Base-by-base conservation (phyloP, 2,329 filamentous ascomycete genomes). In the Hymenoscyphus repandus region DNA sequence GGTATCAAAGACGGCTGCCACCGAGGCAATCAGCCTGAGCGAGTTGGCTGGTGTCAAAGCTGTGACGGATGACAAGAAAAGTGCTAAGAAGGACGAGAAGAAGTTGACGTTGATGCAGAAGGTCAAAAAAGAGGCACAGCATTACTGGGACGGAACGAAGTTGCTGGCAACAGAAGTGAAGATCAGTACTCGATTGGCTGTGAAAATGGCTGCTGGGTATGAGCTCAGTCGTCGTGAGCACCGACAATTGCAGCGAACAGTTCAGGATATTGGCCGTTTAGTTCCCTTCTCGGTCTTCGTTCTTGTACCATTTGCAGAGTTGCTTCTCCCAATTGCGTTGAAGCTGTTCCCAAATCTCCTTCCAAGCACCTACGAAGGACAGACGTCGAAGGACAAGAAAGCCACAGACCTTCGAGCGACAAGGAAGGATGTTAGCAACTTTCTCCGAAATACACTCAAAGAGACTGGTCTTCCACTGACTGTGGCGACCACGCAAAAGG, bases 61-160 rank as follows among this genome's bases (percentile, higher is more conserved):
- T 58, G 80, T 79, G 47, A 67, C 76, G 0, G 69, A 78, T 7
- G 77, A 81, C 50, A 82, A 83, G 64, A 78, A 81, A 58, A 82
- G 87, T 50, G 71, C 70, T 70, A 76, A 83, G 60, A 86, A 88
- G 69, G 84, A 88, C 55, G 79, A 85, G 62, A 90, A 91, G 74
- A 96, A 96, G 67, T 72, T 96, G 70, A 96, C 91, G 0, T 45
- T 97, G 1, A 86, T 83, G 70, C 88, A 97, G 69, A 95, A 91
- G 73, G 84, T 99, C 65, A 99, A 96, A 78, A 91, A 95, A 69
- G 93, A 99, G 71, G 78, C 77, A 12, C 82, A 85, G 55, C 93
- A 99, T 70, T 99, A 99, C 74, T 97, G 93, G 92, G 93, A 99
- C 71, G 93, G 93, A 53, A 97, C 90, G 27, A 99, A 99, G 72